A percentile compares a stretch with the other conserved stretches of the same genome.
These are phyloP conservation scores for Ophiostoma himal-ulmi DNA, from an alignment of 2,329 filamentous ascomycete genomes.

Conservation along the genomic window DNA sequence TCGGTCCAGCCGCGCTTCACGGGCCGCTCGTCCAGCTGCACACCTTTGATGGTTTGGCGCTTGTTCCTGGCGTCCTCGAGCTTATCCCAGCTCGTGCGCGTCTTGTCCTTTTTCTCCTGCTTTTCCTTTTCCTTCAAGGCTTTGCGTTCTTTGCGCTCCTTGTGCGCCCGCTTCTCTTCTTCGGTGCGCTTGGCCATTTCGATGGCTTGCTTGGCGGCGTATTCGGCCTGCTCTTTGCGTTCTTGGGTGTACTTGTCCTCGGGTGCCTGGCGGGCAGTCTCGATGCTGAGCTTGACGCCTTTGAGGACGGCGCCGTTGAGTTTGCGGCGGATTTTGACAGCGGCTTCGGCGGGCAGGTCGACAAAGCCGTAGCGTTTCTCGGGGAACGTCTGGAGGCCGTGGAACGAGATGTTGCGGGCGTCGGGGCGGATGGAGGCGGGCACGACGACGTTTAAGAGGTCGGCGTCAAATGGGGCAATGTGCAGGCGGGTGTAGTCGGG, in stretches of 20 bases:
- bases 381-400: slow-evolving; percentile 77
- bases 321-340: slow-evolving; percentile 86
- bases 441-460: slow-evolving; percentile 66
- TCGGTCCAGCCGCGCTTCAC: slow-evolving; percentile 90
- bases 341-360: slow-evolving; percentile 72
- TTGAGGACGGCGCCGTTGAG: slow-evolving; percentile 80
- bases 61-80: slow-evolving; percentile 29
- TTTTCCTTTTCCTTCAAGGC: slow-evolving; percentile 22
- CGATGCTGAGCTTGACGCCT: slow-evolving; percentile 77
- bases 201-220: background rate
- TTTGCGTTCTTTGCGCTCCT: slow-evolving; percentile 22
- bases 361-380: slow-evolving; percentile 88
- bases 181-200: slow-evolving; percentile 2
- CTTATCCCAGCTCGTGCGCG: slow-evolving; percentile 28
- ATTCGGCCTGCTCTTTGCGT: background rate
- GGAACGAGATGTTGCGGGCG: slow-evolving; percentile 81
- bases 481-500: slow-evolving; percentile 59
- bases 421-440: slow-evolving; percentile 58
- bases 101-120: slow-evolving; percentile 15
- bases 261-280: slow-evolving; percentile 53
- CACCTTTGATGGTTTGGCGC: slow-evolving; percentile 50
- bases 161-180: slow-evolving; percentile 18
- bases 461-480: slow-evolving; percentile 76
- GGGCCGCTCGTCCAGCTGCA: slow-evolving; percentile 67
- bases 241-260: background rate